Conservation (phyloP, 768 basidiomycete species). For the Naganishia vaughanmartiniae region DNA sequence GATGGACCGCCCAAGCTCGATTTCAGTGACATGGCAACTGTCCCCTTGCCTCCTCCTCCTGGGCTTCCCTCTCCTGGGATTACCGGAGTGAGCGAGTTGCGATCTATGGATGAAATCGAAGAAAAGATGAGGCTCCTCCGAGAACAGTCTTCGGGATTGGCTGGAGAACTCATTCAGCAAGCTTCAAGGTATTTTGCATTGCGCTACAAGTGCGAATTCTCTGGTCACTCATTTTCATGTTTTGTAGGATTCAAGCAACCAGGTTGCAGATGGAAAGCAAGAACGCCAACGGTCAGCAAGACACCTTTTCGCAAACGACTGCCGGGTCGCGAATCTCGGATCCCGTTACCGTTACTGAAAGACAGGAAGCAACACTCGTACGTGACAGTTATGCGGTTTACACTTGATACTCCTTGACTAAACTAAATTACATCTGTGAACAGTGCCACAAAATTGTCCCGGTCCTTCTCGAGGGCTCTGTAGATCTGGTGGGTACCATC, state of each 20-base stretch:
- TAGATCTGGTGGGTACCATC: conserved; percentile 11
- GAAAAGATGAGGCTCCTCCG: conserved; percentile 14
- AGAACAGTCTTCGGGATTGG: conserved; percentile 18
- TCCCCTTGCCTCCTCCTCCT: conserved; percentile 2
- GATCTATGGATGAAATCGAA: conserved; percentile 3
- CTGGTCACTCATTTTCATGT: neutral
- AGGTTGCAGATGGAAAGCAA: neutral
- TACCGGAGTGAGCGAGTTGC: neutral
- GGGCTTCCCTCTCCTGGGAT: neutral
- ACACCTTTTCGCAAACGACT: neutral
- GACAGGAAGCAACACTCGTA: neutral
- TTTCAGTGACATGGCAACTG: neutral
- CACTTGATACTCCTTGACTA: neutral
- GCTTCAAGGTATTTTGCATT: conserved; percentile 3
- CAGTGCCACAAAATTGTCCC: neutral
- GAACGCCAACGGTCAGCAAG: neutral
- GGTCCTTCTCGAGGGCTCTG: conserved; percentile 11
- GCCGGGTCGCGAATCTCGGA: neutral
- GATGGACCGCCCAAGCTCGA: neutral
- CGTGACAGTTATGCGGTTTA: neutral
- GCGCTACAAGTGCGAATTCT: neutral
- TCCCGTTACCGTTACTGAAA: neutral
- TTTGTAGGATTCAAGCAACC: conserved; percentile 10
- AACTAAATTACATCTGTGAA: neutral
- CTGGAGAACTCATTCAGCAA: conserved; percentile 10